Base-by-base conservation (phyloP, 441 rosid genomes). In the Pelargonium australe region DNA sequence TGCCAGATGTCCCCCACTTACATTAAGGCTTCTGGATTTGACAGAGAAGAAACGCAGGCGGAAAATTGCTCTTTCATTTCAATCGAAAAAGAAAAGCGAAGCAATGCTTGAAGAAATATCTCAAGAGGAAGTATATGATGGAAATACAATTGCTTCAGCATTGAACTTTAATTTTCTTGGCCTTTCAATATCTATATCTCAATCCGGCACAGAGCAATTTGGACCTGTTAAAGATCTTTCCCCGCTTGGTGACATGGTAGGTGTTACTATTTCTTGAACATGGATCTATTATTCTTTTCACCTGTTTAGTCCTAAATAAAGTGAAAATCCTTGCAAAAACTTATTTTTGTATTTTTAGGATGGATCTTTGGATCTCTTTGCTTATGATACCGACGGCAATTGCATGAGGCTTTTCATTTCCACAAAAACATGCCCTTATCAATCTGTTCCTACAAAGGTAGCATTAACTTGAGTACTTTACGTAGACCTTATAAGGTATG, bases 401-500 rank as follows among this genome's bases (percentile, higher is more conserved):
- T 85, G 95, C 81, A 81, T 88, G 87, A 87, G 84, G 77, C 89
- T 95, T 67, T 95, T 87, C 83, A 72, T 95, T 69, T 89, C 98
- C 71, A 78, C 96, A 72, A 89, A 92, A 80, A 89, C 92, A 68
- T 88, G 97, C 67, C 82, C 89, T 53, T 84, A 83, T 79, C 97
- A 84, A 57, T 95, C 98, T 61, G 84, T 95, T 58, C 97, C 99
- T 49, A 89, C 98, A 20, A 95, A 95, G 98, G 99, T 92, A 83
- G 60, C 61, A 19, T 17, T 55, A 14, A 55, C 62, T 57, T 57
- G 62, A 57, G 62, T 16, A 23, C 62, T 16, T 57, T 57, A 57
- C 20, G 4, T 19, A 57, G 28, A 57, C 62, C 28, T 16, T 57
- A 57, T 71, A 73, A 68, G 63, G 70, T 69, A 66, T 16, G 45